phyloP scores from a whole-genome alignment of 495 filamentous ascomycete species.

The Penicillium paradoxum region DNA sequence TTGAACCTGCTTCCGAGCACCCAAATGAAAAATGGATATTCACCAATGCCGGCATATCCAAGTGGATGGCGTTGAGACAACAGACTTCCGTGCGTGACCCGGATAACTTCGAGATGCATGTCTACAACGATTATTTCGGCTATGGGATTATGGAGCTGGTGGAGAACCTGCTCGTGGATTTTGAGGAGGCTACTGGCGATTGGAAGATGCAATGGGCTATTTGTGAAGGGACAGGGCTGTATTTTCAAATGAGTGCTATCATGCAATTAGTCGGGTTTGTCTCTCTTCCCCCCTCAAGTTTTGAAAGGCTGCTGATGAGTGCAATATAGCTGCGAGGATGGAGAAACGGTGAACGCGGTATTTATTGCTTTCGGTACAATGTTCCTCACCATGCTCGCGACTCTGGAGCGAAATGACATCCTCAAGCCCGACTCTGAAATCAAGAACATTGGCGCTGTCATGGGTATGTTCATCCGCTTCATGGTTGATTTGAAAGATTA shows the following conservation, averaged over 20 bases:
- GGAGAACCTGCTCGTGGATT: conserved; percentile 38
- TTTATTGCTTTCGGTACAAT: conserved; percentile 21
- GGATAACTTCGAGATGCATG: conserved; percentile 37
- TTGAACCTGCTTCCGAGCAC: neutral
- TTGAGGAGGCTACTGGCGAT: conserved; percentile 26
- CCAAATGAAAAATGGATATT: neutral
- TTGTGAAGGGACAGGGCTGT: conserved; percentile 27
- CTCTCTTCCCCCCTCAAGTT: neutral
- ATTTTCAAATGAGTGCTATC: conserved; percentile 10
- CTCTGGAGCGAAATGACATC: conserved; percentile 20
- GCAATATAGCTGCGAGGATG: conserved; percentile 22
- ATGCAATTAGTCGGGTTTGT: conserved; percentile 13
- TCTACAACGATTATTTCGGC: conserved; percentile 34
- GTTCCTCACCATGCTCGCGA: conserved; percentile 28
- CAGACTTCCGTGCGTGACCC: conserved; percentile 20
- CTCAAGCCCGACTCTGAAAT: conserved; percentile 29
- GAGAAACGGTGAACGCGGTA: conserved; percentile 10
- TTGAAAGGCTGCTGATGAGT: neutral
- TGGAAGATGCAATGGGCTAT: conserved; percentile 31
- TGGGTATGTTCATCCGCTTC: conserved; percentile 13
- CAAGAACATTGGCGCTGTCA: conserved; percentile 29
- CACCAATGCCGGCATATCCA: neutral
- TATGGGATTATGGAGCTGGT: conserved; percentile 38
- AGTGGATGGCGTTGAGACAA: neutral
- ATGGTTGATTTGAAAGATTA: neutral